phyloP scores from a whole-genome alignment of 2,329 filamentous ascomycete species.

The Aurifilum marmelostoma region DNA sequence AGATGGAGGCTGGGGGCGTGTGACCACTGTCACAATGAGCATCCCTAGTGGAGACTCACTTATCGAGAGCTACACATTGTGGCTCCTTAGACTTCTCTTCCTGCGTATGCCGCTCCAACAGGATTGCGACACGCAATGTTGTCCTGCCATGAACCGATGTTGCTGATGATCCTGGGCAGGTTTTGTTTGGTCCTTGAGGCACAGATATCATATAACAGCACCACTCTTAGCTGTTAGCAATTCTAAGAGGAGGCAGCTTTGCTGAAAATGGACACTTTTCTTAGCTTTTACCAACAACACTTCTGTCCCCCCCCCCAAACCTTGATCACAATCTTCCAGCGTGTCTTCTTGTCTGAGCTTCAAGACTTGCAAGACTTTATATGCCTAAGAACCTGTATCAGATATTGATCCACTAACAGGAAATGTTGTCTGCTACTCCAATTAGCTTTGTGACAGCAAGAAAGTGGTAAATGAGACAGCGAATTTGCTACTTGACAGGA shows the following conservation, averaged over 20 bases:
- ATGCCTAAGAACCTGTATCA: neutral
- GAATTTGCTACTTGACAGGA: neutral
- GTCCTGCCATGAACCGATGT: neutral
- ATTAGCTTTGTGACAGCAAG: neutral
- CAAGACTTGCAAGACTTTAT: neutral
- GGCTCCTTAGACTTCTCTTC: neutral
- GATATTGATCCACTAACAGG: neutral
- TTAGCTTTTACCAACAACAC: neutral
- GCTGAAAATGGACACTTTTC: neutral
- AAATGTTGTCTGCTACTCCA: neutral
- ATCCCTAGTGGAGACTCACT: neutral
- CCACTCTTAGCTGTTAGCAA: neutral
- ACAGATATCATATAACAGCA: neutral
- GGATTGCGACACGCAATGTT: neutral
- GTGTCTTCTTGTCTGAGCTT: neutral
- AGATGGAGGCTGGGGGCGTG: slow-evolving; percentile 9
- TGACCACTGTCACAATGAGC: neutral
- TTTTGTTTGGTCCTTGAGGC: neutral
- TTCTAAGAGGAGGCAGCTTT: neutral
- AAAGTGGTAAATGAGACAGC: neutral
- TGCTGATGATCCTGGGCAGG: neutral
- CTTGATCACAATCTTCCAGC: neutral
- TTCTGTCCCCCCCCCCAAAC: neutral
- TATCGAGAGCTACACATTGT: neutral
- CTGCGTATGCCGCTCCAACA: neutral